Evolutionary conservation across 192 early-diverging fungal species (phyloP), one percentile per base, ranked within the genome.

Genomic region (Coemansia sp.): DNA sequence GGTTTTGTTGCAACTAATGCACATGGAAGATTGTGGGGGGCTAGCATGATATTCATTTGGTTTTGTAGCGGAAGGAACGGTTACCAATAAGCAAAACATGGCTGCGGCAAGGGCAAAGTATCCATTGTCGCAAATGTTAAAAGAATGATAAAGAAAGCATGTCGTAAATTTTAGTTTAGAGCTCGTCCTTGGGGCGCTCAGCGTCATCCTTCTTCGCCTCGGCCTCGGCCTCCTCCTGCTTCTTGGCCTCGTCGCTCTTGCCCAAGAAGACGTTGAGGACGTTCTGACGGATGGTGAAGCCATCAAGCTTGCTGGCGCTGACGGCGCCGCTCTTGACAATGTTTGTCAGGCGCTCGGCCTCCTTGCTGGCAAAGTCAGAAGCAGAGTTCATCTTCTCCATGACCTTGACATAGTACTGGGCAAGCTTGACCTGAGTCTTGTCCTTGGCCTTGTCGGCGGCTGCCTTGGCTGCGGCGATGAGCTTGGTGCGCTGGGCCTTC

Each of bases 371-470:
- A 84, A 92, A 99, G 62, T 87, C 89, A 0, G 85, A 86, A 7
- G 88, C 87, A 25, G 85, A 81, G 59, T 76, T 62, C 62, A 91
- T 86, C 85, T 97, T 97, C 78, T 94, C 89, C 90, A 98, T 94
- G 66, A 94, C 89, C 77, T 96, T 98, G 73, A 83, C 76, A 70
- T 99, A 99, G 86, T 95, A 97, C 51, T 86, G 80, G 34, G 94
- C 91, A 72, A 85, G 89, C 70, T 70, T 68, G 68, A 63, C 64
- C 60, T 73, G 82, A 25, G 72, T 77, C 50, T 69, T 83, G 70
- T 70, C 72, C 62, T 75, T 79, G 63, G 75, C 65, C 44, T 82
- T 83, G 57, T 85, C 77, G 25, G 86, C 85, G 48, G 73, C 63
- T 1, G 31, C 59, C 66, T 78, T 70, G 27, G 82, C 84, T 61